Conservation (phyloP, 257 asterid genomes). For the Penstemon davidsonii region DNA sequence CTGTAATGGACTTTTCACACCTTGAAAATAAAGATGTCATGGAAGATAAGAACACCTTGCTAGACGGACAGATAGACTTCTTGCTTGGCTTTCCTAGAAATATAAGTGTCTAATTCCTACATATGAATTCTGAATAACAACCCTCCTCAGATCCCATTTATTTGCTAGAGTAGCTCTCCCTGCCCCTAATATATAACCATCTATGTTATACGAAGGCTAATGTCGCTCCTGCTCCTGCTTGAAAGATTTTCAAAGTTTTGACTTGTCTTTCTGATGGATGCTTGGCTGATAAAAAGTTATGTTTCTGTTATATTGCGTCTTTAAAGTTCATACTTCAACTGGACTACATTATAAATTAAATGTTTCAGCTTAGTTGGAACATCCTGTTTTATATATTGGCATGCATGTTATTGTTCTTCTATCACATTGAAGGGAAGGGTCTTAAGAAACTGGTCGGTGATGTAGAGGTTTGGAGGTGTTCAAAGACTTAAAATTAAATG, state of each 20-base stretch:
- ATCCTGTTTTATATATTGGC: background rate
- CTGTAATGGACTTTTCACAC: constrained; percentile 17
- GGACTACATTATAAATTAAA: constrained; percentile 1
- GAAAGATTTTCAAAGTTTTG: constrained; percentile 16
- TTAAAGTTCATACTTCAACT: constrained; percentile 1
- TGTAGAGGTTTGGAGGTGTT: constrained; percentile 63
- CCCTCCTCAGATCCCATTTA: constrained; percentile 5
- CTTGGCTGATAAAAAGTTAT: constrained; percentile 3
- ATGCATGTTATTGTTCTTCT: constrained; percentile 28
- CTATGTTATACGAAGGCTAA: constrained; percentile 10
- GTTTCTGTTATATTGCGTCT: constrained; percentile 4
- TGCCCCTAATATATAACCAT: background rate
- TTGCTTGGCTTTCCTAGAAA: constrained; percentile 13
- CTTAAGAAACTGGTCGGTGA: constrained; percentile 61
- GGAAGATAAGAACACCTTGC: constrained; percentile 10
- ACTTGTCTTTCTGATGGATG: constrained; percentile 22
- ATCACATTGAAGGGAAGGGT: constrained; percentile 70
- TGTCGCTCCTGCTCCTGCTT: constrained; percentile 8
- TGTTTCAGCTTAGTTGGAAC: constrained; percentile 11
- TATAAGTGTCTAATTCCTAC: background rate
- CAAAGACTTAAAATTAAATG: constrained; percentile 23
- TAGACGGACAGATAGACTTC: background rate
- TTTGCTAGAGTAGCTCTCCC: background rate
- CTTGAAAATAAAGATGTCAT: constrained; percentile 13
- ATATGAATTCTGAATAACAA: background rate